Evolutionary conservation across 768 basidiomycete species (phyloP), one percentile per base, ranked within the genome.

Genomic region (Paxillus involutus): DNA sequence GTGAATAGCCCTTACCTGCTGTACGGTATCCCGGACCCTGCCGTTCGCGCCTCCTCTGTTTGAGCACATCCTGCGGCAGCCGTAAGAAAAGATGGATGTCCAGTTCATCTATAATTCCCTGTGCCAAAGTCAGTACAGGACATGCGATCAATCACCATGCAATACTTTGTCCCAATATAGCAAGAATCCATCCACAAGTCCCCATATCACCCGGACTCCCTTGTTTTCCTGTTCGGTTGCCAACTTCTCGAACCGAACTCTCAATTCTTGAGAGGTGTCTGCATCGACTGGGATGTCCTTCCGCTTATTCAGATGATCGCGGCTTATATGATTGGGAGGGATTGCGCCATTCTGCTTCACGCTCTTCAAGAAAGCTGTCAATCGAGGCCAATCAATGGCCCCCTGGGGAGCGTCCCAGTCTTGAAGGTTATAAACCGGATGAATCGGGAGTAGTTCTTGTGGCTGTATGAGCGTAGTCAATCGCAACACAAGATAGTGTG

Each of bases 331-430:
- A 40, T 82, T 82, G 0, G 73, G 73, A 1, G 92, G 91, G 40
- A 94, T 82, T 37, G 67, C 64, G 17, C 91, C 95, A 0, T 80
- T 83, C 48, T 72, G 58, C 68, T 89, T 88, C 48, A 96, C 77
- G 37, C 77, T 70, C 19, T 71, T 70, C 6, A 98, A 73, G 50
- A 91, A 86, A 0, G 66, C 60, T 40, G 86, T 74, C 56, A 98
- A 75, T 54, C 85, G 82, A 10, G 82, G 79, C 94, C 95, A 98
- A 17, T 82, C 76, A 51, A 98, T 91, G 10, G 94, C 95, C 0
- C 91, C 91, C 6, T 82, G 76, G 0, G 95, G 83, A 24, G 85
- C 80, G 67, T 99, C 97, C 97, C 97, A 99, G 69, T 99, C 97
- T 69, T 91, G 89, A 3, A 95, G 86, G 0, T 85, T 77, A 61